Conservation (phyloP, 2,329 filamentous ascomycete species). For the Oidium heveae region DNA sequence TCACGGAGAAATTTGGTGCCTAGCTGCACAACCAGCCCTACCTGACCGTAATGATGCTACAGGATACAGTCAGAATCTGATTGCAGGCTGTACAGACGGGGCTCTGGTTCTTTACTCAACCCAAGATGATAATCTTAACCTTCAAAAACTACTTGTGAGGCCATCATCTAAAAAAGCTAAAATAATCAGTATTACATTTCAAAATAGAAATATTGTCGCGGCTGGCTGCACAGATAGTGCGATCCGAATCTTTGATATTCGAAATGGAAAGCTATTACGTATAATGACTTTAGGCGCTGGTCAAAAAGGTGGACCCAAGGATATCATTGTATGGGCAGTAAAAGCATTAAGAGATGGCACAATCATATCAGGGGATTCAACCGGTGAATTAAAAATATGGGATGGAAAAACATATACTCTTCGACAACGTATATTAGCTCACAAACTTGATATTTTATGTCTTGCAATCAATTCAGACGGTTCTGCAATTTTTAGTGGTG, state of each 20-base stretch:
- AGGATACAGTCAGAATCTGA: conserved; percentile 30
- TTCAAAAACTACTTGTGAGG: conserved; percentile 49
- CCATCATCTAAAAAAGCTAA: conserved; percentile 64
- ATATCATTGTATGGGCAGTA: conserved; percentile 81
- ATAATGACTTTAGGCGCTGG: conserved; percentile 73
- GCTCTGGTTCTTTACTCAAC: conserved; percentile 71
- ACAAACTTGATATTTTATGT: conserved; percentile 75
- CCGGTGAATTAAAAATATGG: conserved; percentile 82
- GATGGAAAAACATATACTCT: conserved; percentile 81
- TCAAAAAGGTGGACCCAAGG: conserved; percentile 48
- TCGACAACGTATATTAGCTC: conserved; percentile 60
- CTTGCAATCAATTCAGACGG: conserved; percentile 65
- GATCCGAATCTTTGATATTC: conserved; percentile 75
- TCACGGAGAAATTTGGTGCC: conserved; percentile 91
- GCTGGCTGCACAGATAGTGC: conserved; percentile 90
- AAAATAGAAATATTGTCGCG: conserved; percentile 57
- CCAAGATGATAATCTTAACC: conserved; percentile 58
- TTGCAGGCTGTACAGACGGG: conserved; percentile 78
- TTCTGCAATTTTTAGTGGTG: conserved; percentile 60
- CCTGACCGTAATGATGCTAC: conserved; percentile 12
- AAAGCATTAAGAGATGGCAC: conserved; percentile 70
- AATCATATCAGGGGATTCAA: conserved; percentile 85
- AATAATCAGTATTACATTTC: conserved; percentile 77
- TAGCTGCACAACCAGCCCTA: conserved; percentile 51
- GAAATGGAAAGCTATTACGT: conserved; percentile 48